These are phyloP conservation scores for Lactarius hatsudake DNA, from an alignment of 768 basidiomycete genomes.

Conservation along the genomic window DNA sequence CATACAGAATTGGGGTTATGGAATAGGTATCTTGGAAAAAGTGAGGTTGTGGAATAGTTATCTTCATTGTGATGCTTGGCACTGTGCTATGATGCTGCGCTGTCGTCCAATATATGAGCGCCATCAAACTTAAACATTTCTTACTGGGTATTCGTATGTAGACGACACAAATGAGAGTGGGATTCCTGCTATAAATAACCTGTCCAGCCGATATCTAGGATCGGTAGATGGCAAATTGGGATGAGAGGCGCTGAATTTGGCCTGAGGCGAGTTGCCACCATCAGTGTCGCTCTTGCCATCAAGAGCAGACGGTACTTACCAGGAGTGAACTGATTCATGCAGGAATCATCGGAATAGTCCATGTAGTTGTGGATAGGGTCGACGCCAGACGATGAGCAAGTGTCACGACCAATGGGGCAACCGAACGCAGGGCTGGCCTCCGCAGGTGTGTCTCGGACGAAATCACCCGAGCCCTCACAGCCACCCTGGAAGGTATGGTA, in stretches of 20 bases:
- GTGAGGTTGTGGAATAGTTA: no score
- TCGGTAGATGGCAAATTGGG: constrained; percentile 46
- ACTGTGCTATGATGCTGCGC: not conserved
- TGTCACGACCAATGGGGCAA: constrained; percentile 37
- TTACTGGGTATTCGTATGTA: not conserved
- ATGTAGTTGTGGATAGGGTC: constrained; percentile 54
- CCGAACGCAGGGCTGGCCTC: constrained; percentile 42
- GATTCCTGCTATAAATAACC: not conserved
- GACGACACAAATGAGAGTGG: not conserved
- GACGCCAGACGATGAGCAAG: constrained; percentile 32
- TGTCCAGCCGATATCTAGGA: constrained; percentile 17
- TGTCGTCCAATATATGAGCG: not conserved
- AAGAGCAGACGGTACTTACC: constrained; percentile 31
- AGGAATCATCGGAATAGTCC: constrained; percentile 52
- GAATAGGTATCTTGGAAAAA: no score
- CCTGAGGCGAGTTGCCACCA: constrained; percentile 4
- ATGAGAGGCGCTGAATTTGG: constrained; percentile 39
- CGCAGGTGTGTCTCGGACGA: constrained; percentile 48
- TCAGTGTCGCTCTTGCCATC: not conserved
- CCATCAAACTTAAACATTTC: not conserved
- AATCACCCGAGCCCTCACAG: constrained; percentile 42
- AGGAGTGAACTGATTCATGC: constrained; percentile 49
- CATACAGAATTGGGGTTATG: no score
- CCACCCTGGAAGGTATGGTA: constrained; percentile 61
- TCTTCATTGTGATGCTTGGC: no score